Conservation (phyloP, 148 eudicot species). For the Arbutus unedo region DNA sequence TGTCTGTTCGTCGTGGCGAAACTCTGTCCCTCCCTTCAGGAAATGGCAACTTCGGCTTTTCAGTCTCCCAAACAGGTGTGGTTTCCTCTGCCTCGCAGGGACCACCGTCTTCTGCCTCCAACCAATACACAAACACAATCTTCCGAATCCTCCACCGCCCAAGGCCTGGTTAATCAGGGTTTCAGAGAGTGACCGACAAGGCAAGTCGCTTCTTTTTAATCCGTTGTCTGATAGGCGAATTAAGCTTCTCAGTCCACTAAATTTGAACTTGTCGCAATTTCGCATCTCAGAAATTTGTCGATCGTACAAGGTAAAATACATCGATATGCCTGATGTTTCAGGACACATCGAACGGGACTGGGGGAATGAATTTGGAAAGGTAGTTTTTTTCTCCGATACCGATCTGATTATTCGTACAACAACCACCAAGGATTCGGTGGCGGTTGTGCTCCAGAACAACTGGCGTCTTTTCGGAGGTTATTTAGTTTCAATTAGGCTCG, state of each 20-base stretch:
- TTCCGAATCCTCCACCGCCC: neutral
- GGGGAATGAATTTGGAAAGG: neutral
- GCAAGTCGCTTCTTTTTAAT: neutral
- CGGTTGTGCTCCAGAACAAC: neutral
- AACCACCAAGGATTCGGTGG: neutral
- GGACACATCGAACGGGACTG: neutral
- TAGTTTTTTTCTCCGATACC: neutral
- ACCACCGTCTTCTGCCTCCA: too few relatives aligned
- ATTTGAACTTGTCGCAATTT: neutral
- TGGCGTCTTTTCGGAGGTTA: neutral
- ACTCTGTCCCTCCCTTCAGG: too few relatives aligned
- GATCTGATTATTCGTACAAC: too few relatives aligned
- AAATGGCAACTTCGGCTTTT: too few relatives aligned
- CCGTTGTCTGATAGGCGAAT: neutral
- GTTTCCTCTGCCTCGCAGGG: too few relatives aligned
- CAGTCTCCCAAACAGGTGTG: too few relatives aligned
- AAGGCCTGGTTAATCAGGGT: neutral
- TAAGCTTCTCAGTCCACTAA: neutral
- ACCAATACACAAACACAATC: too few relatives aligned
- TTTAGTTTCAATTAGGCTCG: neutral
- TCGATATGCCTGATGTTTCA: neutral
- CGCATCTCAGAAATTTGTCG: neutral
- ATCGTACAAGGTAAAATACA: neutral
- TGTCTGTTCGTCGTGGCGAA: too few relatives aligned
- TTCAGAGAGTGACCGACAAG: neutral